Base-by-base conservation (phyloP, 2,329 filamentous ascomycete species). In the Beauveria sp. region DNA sequence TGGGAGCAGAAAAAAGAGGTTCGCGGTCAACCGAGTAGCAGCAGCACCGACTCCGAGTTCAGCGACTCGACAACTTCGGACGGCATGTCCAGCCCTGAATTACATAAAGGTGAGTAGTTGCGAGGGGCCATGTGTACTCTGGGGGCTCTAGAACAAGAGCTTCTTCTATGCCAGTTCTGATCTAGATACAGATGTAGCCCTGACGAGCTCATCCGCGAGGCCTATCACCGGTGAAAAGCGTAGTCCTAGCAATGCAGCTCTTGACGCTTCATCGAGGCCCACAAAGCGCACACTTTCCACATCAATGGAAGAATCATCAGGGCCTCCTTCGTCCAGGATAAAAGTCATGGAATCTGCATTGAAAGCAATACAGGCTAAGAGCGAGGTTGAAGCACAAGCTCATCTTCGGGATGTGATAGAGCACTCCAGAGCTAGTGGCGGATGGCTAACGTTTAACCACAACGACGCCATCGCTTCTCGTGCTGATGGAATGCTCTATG, bases 1-100 rank as follows among this genome's bases (percentile, higher is more conserved):
- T 75, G 74, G 74, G 69, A 71, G 60, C 34, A 51, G 16, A 42
- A 31, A 18, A 51, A 43, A 6, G 6, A 28, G 43, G 14, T 10
- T 5, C n/a, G 9, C 10, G 24, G 24, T 5, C 16, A 2, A 3
- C 28, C 9, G 6, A 48, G 54, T 48, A 18, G 9, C 31, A 48
- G 16, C 31, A 58, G 26, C n/a, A 14, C 10, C 24, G 12, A 26
- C 45, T 58, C 55, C 31, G 45, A 49, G 5, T 42, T 16, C 26
- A 31, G 14, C 12, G 45, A 4, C 3, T 48, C 43, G 14, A 18
- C 45, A 6, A 31, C 5, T n/a, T 38, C 55, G 5, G 45, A 57
- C 42, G 26, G 34, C 16, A n/a, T 26, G 43, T 18, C 43, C 12
- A 24, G 28, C 9, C n/a, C 5, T 9, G 12, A 22, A 9, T 12